Evolutionary conservation across 306 rosid genomes (phyloP).

Genomic region (Cyclanthera cordifolia): DNA sequence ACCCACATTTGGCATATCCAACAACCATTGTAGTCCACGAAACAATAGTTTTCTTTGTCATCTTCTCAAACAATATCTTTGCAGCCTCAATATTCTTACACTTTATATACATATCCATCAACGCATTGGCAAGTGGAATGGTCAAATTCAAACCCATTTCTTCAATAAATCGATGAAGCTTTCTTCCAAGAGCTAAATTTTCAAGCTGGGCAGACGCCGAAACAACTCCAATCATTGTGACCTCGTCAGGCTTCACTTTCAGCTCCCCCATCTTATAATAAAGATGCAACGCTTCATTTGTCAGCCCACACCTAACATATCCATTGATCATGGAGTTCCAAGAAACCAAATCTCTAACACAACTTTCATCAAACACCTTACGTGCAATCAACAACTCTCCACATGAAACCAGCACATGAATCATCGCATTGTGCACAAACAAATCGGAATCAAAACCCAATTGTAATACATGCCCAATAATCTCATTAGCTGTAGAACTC

Average conservation of each 20-base stretch:
- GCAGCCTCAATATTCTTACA: slow-evolving; percentile 50
- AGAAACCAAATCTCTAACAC: slow-evolving; percentile 63
- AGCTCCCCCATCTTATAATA: slow-evolving; percentile 41
- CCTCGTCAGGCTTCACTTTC: slow-evolving; percentile 53
- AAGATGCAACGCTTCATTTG: slow-evolving; percentile 36
- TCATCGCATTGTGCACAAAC: slow-evolving; percentile 55
- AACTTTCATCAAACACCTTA: slow-evolving; percentile 45
- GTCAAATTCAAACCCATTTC: slow-evolving; percentile 38
- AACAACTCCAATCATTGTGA: slow-evolving; percentile 67
- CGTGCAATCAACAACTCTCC: slow-evolving; percentile 39
- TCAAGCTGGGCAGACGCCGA: slow-evolving; percentile 63
- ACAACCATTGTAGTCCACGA: slow-evolving; percentile 69
- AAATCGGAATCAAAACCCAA: slow-evolving; percentile 47
- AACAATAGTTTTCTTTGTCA: slow-evolving; percentile 44
- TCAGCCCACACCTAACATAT: slow-evolving; percentile 48
- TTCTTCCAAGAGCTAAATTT: slow-evolving; percentile 42
- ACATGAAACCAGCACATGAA: slow-evolving; percentile 43
- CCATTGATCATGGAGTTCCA: slow-evolving; percentile 84
- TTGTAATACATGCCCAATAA: slow-evolving; percentile 50
- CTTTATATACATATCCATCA: slow-evolving; percentile 72
- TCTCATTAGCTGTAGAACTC: slow-evolving; percentile 29
- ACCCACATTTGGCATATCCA: slow-evolving; percentile 67
- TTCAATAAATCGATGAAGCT: slow-evolving; percentile 35
- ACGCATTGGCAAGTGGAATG: slow-evolving; percentile 50
- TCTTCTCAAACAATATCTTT: slow-evolving; percentile 33